Evolutionary conservation across 2,329 filamentous ascomycete species (phyloP), one percentile per base, ranked within the genome.

Genomic region (Epichloe brachyelytri): DNA sequence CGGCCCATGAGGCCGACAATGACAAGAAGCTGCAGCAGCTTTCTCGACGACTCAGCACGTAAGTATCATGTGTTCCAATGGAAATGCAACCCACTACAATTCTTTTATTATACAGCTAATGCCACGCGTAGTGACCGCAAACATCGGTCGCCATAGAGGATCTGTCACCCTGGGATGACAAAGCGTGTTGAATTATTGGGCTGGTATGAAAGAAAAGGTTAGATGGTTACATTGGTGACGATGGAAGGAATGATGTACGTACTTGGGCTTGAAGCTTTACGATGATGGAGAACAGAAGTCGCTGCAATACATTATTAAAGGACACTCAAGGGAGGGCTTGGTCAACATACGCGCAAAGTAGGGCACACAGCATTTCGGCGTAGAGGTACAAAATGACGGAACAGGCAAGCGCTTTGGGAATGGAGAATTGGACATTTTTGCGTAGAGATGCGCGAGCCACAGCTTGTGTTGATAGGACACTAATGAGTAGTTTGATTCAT

Each of bases 11-110:
- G 58, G 93, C 93, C 19, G 90, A 95, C 58, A 95, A 96, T 64
- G 93, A 97, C 63, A 82, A 83, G 64, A 86, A 87, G 61, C 70
- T 98, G 62, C 87, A 91, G 60, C 83, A 85, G 56, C 80, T 98
- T 54, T 93, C 89, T 26, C 79, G 93, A 69, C 82, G 91, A 67
- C 85, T 98, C 62, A 96, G 89, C 85, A 95, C 94, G 93, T 97
- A 56, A 66, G 59, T 59, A 37, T 12, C n/a, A n/a, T 7, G 37
- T 47, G n/a, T n/a, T 36, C n/a, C 15, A 3, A 17, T 19, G 2
- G 6, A 3, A 1, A 12, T 46, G 43, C 7, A 38, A n/a, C 36
- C 12, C 12, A n/a, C 36, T 38, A 5, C 36, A 5, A n/a, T n/a
- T 2, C 5, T 22, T 26, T 12, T 14, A 10, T 12, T 3, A 12